Conservation (phyloP, 352 stramenopile genomes). For the Globisporangium paddicum region DNA sequence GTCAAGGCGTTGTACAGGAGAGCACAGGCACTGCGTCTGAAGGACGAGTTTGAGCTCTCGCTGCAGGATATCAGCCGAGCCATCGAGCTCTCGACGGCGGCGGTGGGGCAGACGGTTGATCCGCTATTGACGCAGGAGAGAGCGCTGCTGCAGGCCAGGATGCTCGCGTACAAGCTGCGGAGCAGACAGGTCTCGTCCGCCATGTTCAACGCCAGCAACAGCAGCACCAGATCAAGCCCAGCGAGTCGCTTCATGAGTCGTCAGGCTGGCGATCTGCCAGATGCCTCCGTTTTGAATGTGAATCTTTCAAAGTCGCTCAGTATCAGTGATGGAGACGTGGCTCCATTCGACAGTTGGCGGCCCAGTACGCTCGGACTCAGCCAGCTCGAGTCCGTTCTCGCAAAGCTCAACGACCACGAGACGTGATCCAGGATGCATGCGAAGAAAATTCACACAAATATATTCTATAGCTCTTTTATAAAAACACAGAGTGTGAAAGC, state of each 20-base stretch:
- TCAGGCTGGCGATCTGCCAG: slow-evolving; percentile 6
- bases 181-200: slow-evolving; percentile 61
- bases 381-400: slow-evolving; percentile 25
- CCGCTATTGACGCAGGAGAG: slow-evolving; percentile 51
- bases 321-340: not conserved
- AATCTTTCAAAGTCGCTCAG: slow-evolving; percentile 19
- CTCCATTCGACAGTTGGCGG: slow-evolving; percentile 37
- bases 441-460: slow-evolving; percentile 8
- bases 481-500: not conserved
- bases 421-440: slow-evolving; percentile 8
- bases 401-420: slow-evolving; percentile 7
- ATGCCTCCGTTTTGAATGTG: slow-evolving; percentile 24
- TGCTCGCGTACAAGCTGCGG: slow-evolving; percentile 64
- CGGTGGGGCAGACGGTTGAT: slow-evolving; percentile 16
- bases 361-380: slow-evolving; percentile 33
- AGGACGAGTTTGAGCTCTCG: slow-evolving; percentile 66
- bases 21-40: slow-evolving; percentile 56
- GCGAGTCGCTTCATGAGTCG: not conserved
- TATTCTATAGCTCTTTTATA: slow-evolving; percentile 17
- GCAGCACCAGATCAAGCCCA: not conserved
- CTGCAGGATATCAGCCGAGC: slow-evolving; percentile 41
- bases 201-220: slow-evolving; percentile 53
- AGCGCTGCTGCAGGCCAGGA: slow-evolving; percentile 52
- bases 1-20: slow-evolving; percentile 70
- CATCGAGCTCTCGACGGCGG: slow-evolving; percentile 15